Evolutionary conservation across 75 land plant genomes (phyloP).

Genomic region (Cryptomeria japonica): DNA sequence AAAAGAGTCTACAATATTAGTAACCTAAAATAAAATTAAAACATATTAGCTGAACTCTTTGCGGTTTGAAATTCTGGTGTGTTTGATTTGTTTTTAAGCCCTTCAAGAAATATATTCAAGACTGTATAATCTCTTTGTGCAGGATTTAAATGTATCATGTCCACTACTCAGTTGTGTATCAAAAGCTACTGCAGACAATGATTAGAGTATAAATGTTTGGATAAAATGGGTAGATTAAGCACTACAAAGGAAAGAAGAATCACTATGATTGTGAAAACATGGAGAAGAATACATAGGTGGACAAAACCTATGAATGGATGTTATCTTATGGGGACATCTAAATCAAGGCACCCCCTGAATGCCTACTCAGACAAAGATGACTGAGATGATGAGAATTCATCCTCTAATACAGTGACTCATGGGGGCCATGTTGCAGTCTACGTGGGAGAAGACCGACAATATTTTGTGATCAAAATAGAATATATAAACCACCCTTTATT

Average conservation of each 20-base stretch:
- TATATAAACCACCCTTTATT: constrained; percentile 68
- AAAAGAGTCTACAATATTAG: too few species aligned
- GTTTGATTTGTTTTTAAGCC: too few species aligned
- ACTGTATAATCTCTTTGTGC: too few species aligned
- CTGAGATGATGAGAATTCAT: not conserved
- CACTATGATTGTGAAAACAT: not conserved
- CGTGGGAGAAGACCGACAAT: constrained; percentile 47
- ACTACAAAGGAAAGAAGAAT: not conserved
- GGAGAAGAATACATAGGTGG: not conserved
- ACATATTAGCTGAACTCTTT: too few species aligned
- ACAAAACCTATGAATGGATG: not conserved
- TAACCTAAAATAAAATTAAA: too few species aligned
- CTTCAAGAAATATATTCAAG: too few species aligned
- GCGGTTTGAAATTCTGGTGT: too few species aligned
- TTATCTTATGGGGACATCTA: not conserved
- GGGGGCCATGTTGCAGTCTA: constrained; percentile 65
- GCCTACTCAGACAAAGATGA: not conserved
- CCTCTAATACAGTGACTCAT: not conserved
- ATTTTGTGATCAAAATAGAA: constrained; percentile 47
- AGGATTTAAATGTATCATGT: too few species aligned
- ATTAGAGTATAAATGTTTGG: too few species aligned
- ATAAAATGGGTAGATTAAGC: not conserved
- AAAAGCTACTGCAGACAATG: too few species aligned
- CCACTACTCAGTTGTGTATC: too few species aligned
- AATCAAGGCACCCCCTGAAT: not conserved